phyloP scores from a whole-genome alignment of 2,329 filamentous ascomycete genomes.

The Arthrinium puccinioides region DNA sequence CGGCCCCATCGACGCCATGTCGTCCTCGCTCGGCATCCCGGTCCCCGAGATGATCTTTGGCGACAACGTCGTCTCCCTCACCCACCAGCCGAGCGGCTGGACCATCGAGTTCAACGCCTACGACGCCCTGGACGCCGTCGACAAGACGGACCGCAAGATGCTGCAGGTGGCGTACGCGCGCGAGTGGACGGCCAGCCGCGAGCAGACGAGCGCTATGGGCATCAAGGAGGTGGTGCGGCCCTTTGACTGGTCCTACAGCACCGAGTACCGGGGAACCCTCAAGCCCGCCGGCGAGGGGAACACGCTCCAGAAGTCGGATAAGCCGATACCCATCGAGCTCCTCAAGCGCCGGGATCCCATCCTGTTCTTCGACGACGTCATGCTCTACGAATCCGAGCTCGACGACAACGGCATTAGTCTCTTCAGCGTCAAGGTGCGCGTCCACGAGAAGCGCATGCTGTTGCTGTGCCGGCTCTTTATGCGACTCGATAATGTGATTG shows the following conservation, averaged over 20 bases:
- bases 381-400: constrained; percentile 94
- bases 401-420: constrained; percentile 95
- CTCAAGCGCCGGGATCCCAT: constrained; percentile 88
- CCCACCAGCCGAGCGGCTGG: constrained; percentile 72
- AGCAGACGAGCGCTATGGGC: constrained; percentile 73
- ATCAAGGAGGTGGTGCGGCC: constrained; percentile 93
- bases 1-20: constrained; percentile 81
- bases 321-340: constrained; percentile 73
- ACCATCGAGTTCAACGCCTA: constrained; percentile 73
- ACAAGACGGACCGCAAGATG: constrained; percentile 89
- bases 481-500: constrained; percentile 82
- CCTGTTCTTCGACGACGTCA: constrained; percentile 91
- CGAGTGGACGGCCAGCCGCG: constrained; percentile 66
- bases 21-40: constrained; percentile 70
- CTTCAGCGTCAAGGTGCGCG: constrained; percentile 82
- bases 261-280: constrained; percentile 72
- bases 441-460: constrained; percentile 84
- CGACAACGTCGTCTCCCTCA: constrained; percentile 76
- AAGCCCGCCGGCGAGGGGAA: constrained; percentile 12
- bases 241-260: constrained; percentile 97
- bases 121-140: constrained; percentile 82
- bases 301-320: constrained; percentile 10
- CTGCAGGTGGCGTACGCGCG: constrained; percentile 88
- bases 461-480: constrained; percentile 85
- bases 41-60: constrained; percentile 99